Base-by-base conservation (phyloP, 2,329 filamentous ascomycete genomes). In the Penicillium sp. region DNA sequence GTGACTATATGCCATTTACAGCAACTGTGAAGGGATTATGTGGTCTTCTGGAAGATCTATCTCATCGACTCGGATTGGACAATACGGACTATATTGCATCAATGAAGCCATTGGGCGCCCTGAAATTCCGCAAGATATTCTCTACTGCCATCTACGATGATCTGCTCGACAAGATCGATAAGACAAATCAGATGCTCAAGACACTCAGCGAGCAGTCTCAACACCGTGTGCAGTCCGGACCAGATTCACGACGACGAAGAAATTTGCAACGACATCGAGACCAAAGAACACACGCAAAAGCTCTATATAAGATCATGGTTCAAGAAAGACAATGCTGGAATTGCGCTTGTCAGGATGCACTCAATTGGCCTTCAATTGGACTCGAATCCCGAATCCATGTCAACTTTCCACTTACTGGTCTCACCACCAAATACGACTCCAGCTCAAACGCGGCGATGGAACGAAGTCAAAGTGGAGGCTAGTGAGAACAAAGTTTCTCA, bases 121-220 rank as follows among this genome's bases (percentile, higher is more conserved):
- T 31, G 29, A 60, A 58, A 35, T 56, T 60, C 26, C 37, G 54
- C 25, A 47, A 54, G 11, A 51, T 65, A 6, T 54, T 64, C 4
- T 55, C 47, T 14, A 59, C 54, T 12, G 49, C 49, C 2, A 50
- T 65, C 4, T 65, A 65, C 20, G 45, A 49, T 1, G 58, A 60
- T 42, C 52, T 64, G 0, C 44, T 64, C 2, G 22, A 33, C 6
- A 52, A 52, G 22, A 55, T 61, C 4, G 40, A 61, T n/a, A 47
- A 22, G 1, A 26, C 54, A 2, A 64, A 64, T 26, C 49, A 37
- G 15, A 47, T 57, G 6, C 45, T 64, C 7, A 60, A 52, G 23
- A 58, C 47, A 2, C 54, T 64, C 5, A 42, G 50, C 3, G 61
- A 64, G 12, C 61, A 64, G 20, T 57, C 58, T 15, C 22, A 37